Evolutionary conservation across 306 rosid species (phyloP).

Genomic region (Oxytropis ochrocephala): DNA sequence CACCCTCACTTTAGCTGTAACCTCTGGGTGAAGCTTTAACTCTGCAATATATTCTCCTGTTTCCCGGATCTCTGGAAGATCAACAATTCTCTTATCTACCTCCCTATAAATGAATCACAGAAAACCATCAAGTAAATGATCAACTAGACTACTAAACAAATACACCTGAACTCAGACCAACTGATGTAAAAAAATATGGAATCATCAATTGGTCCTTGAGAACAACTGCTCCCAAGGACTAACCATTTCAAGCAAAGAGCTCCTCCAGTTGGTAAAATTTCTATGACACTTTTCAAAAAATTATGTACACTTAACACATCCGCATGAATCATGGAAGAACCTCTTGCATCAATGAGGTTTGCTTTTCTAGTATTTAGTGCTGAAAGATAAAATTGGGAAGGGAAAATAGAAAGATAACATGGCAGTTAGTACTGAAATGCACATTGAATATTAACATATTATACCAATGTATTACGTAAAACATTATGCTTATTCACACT

Average conservation of each 20-base stretch:
- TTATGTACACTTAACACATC: neutral
- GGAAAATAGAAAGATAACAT: neutral
- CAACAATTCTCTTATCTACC: constrained; percentile 78
- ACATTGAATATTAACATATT: neutral
- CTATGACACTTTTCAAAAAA: neutral
- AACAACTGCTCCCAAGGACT: neutral
- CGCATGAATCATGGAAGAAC: neutral
- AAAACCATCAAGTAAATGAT: constrained; percentile 1
- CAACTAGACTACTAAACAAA: neutral
- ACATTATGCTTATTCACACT: neutral
- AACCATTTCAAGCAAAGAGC: neutral
- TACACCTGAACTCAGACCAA: neutral
- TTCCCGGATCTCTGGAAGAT: constrained; percentile 86
- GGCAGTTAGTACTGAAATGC: neutral
- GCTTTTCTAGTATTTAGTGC: neutral
- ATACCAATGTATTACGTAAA: neutral
- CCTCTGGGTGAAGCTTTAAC: constrained; percentile 94
- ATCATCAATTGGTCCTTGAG: neutral
- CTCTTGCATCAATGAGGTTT: neutral
- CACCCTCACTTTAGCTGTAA: constrained; percentile 72
- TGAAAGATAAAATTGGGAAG: neutral
- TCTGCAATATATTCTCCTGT: constrained; percentile 85
- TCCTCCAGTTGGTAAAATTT: neutral
- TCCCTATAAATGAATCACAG: constrained; percentile 49
- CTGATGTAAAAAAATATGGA: neutral